Base-by-base conservation (phyloP, 1,139 yeast species). In the Yamadazyma conglobata region DNA sequence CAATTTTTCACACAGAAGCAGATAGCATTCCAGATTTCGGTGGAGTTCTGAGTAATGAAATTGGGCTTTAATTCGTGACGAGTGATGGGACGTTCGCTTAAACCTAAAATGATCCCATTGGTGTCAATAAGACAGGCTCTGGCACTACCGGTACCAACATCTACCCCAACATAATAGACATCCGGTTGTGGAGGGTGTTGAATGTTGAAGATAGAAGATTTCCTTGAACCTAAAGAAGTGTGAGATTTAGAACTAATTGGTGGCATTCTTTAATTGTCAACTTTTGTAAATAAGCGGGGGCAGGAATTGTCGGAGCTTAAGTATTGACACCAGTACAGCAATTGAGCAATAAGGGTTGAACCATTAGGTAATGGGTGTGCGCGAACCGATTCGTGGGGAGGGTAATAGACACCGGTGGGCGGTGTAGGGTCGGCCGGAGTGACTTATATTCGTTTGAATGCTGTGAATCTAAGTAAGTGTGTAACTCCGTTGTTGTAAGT, bases 71-170 rank as follows among this genome's bases (percentile, higher is more conserved):
- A 56, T 59, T 85, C 83, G 58, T 80, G 79, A 62, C 95, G 63
- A 41, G 82, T 72, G 41, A 83, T 83, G 17, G 88, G 84, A 36
- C 88, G 72, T 50, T 89, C 88, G 16, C 91, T 77, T 35, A 88
- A 63, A 0, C 95, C 86, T 30, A 87, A 62, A 34, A 91, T 88
- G 30, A 82, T 79, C 33, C 98, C 97, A 29, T 73, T 65, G 47
- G 79, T 73, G 54, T 89, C 93, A 42, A 89, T 86, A 16, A 91
- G 65, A 52, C 96, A 91, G 4, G 97, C 97, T 43, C 98, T 70
- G 9, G 96, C 96, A 4, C 95, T 84, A 11, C 97, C 98, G 1
- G 98, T 89, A 15, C 98, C 98, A 20, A 91, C 97, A 53, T 91
- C 98, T 10, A 91, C 95, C 37, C 97, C 97, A 30, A 89, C 77